Evolutionary conservation across 2,329 filamentous ascomycete genomes (phyloP), one percentile per base, ranked within the genome.

Genomic region (Aspergillus sp.): DNA sequence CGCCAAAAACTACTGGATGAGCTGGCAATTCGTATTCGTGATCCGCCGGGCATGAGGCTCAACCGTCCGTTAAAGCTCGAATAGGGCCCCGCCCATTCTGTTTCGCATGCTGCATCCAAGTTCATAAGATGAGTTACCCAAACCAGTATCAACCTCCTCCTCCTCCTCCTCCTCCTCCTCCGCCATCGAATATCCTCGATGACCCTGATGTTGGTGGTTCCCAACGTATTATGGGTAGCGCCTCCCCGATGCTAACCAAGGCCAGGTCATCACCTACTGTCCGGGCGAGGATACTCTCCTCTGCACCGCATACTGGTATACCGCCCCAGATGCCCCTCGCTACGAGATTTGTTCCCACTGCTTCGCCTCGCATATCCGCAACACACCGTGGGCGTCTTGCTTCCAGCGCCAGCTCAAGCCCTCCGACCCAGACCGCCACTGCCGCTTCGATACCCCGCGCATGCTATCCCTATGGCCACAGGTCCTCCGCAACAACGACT

Each of bases 401-500:
- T 54, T 54, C 22, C 13, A 54, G 4, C 52, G 52, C 19, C 52
- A 46, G 17, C 52, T 54, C 2, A 46, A 54, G 25, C 34, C 5
- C 4, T 46, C 52, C 3, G 52, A 54, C 28, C 19, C 52, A 34
- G 3, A 54, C 8, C 52, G 52, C 13, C 34, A 38, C 13, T 54
- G 52, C 38, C 52, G 52, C 34, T 54, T 54, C 34, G 45, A 41
- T 13, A 45, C 52, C 2, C 52, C 34, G 17, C 52, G 52, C 7
- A 54, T 54, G 52, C 52, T 54, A 1, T 38, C 45, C 9, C 38
- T 54, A n/a, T 54, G 34, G 52, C 52, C 52, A 2, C 52, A 54
- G 17, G 52, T 54, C n/a, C 34, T 54, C 13, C 52, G 25, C 30
- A 54, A 54, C 11, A 45, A 54, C n/a, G 52, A 54, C 38, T 54